Base-by-base conservation (phyloP, 2,329 filamentous ascomycete genomes). In the Helotiales sp. region DNA sequence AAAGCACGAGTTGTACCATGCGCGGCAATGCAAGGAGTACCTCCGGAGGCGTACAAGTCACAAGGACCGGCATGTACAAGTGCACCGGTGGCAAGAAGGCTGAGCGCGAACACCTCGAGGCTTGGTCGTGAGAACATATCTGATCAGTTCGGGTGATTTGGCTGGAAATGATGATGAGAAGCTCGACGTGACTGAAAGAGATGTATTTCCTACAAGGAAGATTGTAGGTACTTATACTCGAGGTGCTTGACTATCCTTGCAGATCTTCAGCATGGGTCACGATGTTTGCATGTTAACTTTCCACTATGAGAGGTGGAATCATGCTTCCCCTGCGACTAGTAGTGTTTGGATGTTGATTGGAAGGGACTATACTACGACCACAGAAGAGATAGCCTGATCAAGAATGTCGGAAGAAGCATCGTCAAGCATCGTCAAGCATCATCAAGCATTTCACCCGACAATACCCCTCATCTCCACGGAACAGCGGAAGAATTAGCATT, bases 21-120 rank as follows among this genome's bases (percentile, higher is more conserved):
- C 1, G 61, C 61, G 10, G 61, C 61, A 32, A 63, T 32, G 22
- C 61, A 63, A 7, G 61, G 61, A 0, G 61, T 63, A 5, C 52
- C 37, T 1, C 61, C 61, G 4, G 90, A 6, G 1, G 82, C 74
- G 77, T 89, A 90, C 68, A 90, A 82, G 69, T 90, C 88, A 71
- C 87, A 90, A 8, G 88, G 87, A 5, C 49, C 49, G 15, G 49
- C 49, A 4, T 79, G 74, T 47, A 80, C 84, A 32, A 86, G 73
- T 7, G 80, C 78, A 63, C 75, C 70, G 2, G 77, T 74, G 66
- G 76, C 78, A 61, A 77, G 69, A 20, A 83, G 74, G 24, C 77
- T 75, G 11, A 80, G 52, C 45, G 71, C 70, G 11, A 74, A 59
- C 37, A 64, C 57, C 65, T 77, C 68, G 30, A 75, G 32, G 58